Percentiles rank a stretch among this genome's conserved stretches.
phyloP scores from a whole-genome alignment of 371 early-diverging fungal species.

The Circinella umbellata region DNA sequence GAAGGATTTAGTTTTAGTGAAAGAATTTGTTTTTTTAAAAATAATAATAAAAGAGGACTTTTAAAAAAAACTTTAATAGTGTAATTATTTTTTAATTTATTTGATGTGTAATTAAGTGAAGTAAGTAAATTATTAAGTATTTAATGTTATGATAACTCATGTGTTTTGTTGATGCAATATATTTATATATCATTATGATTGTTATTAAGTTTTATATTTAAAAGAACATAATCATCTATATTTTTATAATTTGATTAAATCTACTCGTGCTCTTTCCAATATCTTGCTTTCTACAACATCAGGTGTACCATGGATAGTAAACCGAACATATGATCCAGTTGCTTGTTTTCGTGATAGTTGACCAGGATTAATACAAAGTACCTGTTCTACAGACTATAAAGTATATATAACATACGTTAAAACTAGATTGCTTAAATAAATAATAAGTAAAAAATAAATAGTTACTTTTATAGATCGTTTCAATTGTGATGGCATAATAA shows the following conservation, averaged over 20 bases:
- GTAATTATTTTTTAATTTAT: too few relatives aligned
- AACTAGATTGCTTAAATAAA: neutral
- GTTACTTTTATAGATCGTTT: conserved; percentile 63
- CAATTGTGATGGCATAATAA: conserved; percentile 77
- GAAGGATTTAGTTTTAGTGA: too few relatives aligned
- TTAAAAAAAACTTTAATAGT: too few relatives aligned
- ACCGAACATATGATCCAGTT: conserved; percentile 77
- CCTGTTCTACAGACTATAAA: conserved; percentile 60
- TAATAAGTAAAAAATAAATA: neutral
- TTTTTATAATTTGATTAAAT: conserved; percentile 61
- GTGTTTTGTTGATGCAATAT: too few relatives aligned
- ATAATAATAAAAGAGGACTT: too few relatives aligned
- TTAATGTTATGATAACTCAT: too few relatives aligned
- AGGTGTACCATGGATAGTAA: conserved; percentile 71
- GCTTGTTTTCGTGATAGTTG: conserved; percentile 62
- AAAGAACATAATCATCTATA: neutral
- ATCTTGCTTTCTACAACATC: conserved; percentile 22
- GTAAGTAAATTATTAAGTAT: too few relatives aligned
- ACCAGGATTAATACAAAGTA: conserved; percentile 85
- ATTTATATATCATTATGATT: too few relatives aligned
- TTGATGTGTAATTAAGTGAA: too few relatives aligned
- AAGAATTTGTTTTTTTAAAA: too few relatives aligned
- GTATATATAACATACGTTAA: neutral
- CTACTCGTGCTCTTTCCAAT: conserved; percentile 59
- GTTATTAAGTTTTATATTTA: too few relatives aligned